Percentiles rank a stretch among this genome's conserved stretches.
Evolutionary conservation across 2,329 filamentous ascomycete species (phyloP).

Genomic region (Penicillium sp.): DNA sequence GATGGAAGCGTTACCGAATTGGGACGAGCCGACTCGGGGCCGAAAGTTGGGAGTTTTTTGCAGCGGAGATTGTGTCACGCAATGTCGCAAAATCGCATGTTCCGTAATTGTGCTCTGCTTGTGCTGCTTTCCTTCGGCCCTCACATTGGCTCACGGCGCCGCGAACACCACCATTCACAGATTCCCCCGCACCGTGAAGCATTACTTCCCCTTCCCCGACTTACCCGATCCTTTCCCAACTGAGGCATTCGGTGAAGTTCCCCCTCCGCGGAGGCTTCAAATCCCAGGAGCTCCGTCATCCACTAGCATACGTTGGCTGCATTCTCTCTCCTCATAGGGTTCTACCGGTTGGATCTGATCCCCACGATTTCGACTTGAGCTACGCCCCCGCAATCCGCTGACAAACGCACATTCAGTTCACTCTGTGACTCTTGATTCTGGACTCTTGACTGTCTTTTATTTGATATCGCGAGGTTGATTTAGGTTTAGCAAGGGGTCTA

Average conservation of each 20-base stretch:
- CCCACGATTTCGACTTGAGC: background rate
- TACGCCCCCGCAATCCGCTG: slow-evolving; percentile 2
- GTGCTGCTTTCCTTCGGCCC: background rate
- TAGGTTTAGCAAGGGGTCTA: background rate
- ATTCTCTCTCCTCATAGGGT: slow-evolving; percentile 3
- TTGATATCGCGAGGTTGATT: too few relatives aligned
- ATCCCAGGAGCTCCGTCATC: background rate
- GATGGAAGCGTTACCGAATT: slow-evolving; percentile 15
- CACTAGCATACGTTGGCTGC: background rate
- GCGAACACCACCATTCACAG: background rate
- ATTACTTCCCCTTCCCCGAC: slow-evolving; percentile 2
- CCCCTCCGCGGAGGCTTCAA: slow-evolving; percentile 1
- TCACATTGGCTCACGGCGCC: slow-evolving; percentile 18
- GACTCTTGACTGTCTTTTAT: background rate
- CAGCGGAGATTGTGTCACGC: background rate
- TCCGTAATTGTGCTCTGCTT: background rate
- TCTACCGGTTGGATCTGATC: slow-evolving; percentile 2
- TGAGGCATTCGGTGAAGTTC: slow-evolving; percentile 26
- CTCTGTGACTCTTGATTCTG: background rate
- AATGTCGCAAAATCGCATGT: background rate
- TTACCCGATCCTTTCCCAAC: slow-evolving; percentile 25
- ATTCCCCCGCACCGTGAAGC: slow-evolving; percentile 4
- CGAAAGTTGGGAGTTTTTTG: slow-evolving; percentile 3
- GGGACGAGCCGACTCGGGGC: slow-evolving; percentile 15
- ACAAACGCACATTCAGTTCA: slow-evolving; percentile 1